Evolutionary conservation across 257 asterid species (phyloP).

Genomic region (Rauvolfia tetraphylla): DNA sequence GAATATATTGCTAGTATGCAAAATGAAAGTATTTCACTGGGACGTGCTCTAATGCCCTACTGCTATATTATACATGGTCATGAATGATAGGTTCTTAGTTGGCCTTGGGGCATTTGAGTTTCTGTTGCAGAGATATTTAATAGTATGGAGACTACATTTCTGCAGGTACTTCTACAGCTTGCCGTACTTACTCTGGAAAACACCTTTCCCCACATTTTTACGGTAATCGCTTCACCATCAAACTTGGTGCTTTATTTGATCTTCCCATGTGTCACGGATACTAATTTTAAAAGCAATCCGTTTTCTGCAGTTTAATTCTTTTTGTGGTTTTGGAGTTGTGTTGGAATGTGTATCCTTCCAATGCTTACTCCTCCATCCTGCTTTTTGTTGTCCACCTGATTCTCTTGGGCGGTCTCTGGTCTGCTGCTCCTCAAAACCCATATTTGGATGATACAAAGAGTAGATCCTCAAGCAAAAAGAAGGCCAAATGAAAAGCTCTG

Average conservation of each 20-base stretch:
- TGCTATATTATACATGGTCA: too few species aligned
- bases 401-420: slow-evolving; percentile 67
- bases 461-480: slow-evolving; percentile 26
- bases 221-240: slow-evolving; percentile 41
- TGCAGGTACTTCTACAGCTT: slow-evolving; percentile 88
- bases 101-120: background rate
- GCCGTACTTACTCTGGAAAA: slow-evolving; percentile 87
- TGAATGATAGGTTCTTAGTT: background rate
- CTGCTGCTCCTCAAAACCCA: slow-evolving; percentile 55
- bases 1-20: background rate
- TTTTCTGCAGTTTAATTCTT: slow-evolving; percentile 55
- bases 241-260: background rate
- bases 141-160: background rate
- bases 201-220: slow-evolving; percentile 59
- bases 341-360: slow-evolving; percentile 90
- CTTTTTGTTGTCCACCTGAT: slow-evolving; percentile 62
- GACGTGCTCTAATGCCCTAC: background rate
- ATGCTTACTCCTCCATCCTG: slow-evolving; percentile 51
- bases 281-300: background rate
- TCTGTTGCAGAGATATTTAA: background rate
- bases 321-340: slow-evolving; percentile 63
- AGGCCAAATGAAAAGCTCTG: slow-evolving; percentile 31
- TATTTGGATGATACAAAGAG: slow-evolving; percentile 29
- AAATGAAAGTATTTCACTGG: background rate
- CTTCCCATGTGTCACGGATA: background rate